Base-by-base conservation (phyloP, 2,329 filamentous ascomycete genomes). In the Epichloe festucae region DNA sequence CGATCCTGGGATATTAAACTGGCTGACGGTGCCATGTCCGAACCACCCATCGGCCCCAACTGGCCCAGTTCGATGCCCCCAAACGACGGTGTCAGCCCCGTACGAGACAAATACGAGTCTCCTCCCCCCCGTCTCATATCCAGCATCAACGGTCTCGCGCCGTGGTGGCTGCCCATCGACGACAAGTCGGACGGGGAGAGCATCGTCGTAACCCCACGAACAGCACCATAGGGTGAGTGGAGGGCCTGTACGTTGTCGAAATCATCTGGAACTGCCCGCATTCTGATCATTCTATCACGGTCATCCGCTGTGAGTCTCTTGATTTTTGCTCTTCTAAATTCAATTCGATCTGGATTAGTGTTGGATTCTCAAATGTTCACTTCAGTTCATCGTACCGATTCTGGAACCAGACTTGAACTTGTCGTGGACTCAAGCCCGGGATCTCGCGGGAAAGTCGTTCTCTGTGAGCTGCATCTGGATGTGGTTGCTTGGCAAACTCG, bases 321-420 rank as follows among this genome's bases (percentile, higher is more conserved):
- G 62, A 85, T 84, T 64, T 86, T 86, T 44, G 82, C 82, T 57
- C 82, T 77, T 59, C 82, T 85, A 48, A 31, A 27, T 7, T 31
- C 31, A 31, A 21, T 15, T 31, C 31, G 8, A 35, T 44, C 15
- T 27, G 21, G 8, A 19, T 52, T 11, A 44, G 35, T 42, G 15
- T 46, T 21, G 15, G 12, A 40, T 21, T 14, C 27, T 10, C 4
- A 35, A 15, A 3, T 15, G 35, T 3, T 46, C 17, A 31, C 21
- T 46, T 23, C 27, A 19, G 14, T 4, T 19, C 45, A 19, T 36
- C 76, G 60, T 77, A 95, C 90, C 90, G 81, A 69, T 97, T 97
- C 69, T 97, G 90, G 69, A 97, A 97, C 91, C 90, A 97, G 48
- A 97, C 90, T 67, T 97, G 90, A 23, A 97, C 91, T 65, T 97